Percentiles rank a stretch among this genome's conserved stretches.
Conservation (phyloP, 139 green algal genomes). For the Cymbomonas tetramitiformis region DNA sequence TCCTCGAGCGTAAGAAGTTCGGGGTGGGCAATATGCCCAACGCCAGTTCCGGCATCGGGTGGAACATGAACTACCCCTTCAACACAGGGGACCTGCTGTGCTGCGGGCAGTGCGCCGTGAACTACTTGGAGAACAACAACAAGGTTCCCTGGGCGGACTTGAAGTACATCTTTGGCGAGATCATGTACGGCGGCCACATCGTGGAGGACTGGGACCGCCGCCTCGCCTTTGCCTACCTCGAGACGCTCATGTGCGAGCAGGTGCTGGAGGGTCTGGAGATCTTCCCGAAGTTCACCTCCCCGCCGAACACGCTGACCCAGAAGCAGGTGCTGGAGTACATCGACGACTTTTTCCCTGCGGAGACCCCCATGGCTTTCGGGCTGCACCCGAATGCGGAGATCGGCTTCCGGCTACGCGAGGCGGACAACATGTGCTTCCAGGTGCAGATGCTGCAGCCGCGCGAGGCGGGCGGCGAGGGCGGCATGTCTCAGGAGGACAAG, state of each 20-base stretch:
- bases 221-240: constrained; percentile 58
- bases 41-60: neutral
- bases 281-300: constrained; percentile 60
- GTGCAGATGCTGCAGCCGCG: constrained; percentile 79
- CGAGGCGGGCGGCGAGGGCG: constrained; percentile 38
- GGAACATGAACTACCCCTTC: too few species aligned
- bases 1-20: constrained; percentile 88
- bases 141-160: constrained; percentile 45
- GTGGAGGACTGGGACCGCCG: constrained; percentile 82
- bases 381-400: constrained; percentile 87
- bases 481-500: constrained; percentile 62
- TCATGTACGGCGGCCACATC: constrained; percentile 90
- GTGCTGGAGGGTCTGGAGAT: constrained; percentile 51
- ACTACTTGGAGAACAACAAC: too few species aligned
- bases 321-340: constrained; percentile 61
- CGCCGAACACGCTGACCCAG: constrained; percentile 55
- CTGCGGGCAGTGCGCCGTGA: constrained; percentile 61
- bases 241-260: constrained; percentile 55
- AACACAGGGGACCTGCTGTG: constrained; percentile 76
- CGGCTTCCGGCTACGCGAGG: constrained; percentile 64
- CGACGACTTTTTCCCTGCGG: constrained; percentile 56
- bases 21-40: constrained; percentile 46
- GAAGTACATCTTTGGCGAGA: constrained; percentile 82
- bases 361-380: constrained; percentile 80
- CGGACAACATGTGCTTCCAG: constrained; percentile 47